A percentile compares a stretch with the other conserved stretches of the same genome.
Evolutionary conservation across 2,329 filamentous ascomycete genomes (phyloP).

Genomic region (Xylaria sp.): DNA sequence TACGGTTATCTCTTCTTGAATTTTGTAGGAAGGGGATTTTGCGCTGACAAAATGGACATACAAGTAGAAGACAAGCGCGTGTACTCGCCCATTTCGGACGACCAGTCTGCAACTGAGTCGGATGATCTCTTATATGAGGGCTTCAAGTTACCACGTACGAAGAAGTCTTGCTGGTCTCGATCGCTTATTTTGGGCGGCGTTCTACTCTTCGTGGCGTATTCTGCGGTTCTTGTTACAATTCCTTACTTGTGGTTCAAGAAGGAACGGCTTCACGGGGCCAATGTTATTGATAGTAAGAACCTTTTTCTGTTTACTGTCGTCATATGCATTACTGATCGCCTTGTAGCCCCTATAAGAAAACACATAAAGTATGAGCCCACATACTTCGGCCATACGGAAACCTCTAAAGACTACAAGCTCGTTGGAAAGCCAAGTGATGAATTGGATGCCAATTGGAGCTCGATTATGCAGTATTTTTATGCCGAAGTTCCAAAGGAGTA

Average conservation of each 20-base stretch:
- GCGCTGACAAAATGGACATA: conserved; percentile 22
- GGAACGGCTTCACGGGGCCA: conserved; percentile 38
- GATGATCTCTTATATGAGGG: conserved; percentile 35
- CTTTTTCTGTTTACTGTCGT: neutral
- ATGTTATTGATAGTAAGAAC: conserved; percentile 40
- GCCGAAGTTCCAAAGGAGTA: conserved; percentile 39
- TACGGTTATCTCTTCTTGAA: neutral
- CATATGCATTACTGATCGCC: neutral
- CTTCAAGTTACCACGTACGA: conserved; percentile 13
- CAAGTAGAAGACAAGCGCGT: conserved; percentile 15
- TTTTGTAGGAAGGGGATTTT: neutral
- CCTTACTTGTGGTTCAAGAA: conserved; percentile 39
- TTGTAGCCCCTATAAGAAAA: conserved; percentile 33
- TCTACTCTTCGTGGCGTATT: conserved; percentile 34
- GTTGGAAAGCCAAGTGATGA: conserved; percentile 37
- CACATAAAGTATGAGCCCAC: conserved; percentile 39
- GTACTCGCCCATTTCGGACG: conserved; percentile 37
- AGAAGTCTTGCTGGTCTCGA: conserved; percentile 24
- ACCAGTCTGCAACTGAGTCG: conserved; percentile 34
- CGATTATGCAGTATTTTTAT: conserved; percentile 42
- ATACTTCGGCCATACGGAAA: conserved; percentile 37
- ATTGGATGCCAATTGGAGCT: conserved; percentile 37
- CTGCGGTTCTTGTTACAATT: conserved; percentile 31
- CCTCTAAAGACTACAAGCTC: conserved; percentile 37
- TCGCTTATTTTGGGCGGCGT: conserved; percentile 28